Conservation (phyloP, 2,329 filamentous ascomycete genomes). For the Mollisiaceae sp. region DNA sequence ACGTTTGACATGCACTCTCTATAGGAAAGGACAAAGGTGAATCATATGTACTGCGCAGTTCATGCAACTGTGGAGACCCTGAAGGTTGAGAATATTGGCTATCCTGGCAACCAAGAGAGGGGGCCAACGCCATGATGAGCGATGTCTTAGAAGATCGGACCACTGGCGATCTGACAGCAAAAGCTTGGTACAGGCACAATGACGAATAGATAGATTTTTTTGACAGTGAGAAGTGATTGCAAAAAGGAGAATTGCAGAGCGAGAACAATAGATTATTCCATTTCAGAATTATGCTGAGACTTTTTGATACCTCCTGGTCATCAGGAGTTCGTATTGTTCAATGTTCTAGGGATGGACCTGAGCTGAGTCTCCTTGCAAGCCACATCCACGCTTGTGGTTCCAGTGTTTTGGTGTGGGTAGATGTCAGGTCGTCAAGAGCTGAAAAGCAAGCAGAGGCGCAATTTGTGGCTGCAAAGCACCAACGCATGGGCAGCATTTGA, state of each 20-base stretch:
- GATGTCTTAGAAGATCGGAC: slow-evolving; percentile 25
- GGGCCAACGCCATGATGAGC: slow-evolving; percentile 13
- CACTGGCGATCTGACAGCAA: slow-evolving; percentile 10
- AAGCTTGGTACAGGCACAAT: slow-evolving; percentile 2
- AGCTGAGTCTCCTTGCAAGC: neutral
- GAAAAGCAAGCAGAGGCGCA: slow-evolving; percentile 14
- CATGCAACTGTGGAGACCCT: slow-evolving; percentile 20
- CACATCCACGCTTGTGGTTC: slow-evolving; percentile 5
- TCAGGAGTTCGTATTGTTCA: neutral
- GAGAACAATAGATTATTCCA: slow-evolving; percentile 1
- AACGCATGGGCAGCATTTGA: neutral
- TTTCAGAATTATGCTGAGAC: slow-evolving; percentile 4
- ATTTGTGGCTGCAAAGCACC: slow-evolving; percentile 11
- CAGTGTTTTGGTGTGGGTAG: slow-evolving; percentile 9
- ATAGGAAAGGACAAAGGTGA: slow-evolving; percentile 15
- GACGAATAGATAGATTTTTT: neutral
- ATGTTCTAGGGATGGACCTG: neutral
- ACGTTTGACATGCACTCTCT: slow-evolving; percentile 14
- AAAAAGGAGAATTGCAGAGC: neutral
- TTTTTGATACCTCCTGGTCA: neutral
- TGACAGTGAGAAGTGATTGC: slow-evolving; percentile 9
- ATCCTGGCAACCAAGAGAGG: slow-evolving; percentile 14
- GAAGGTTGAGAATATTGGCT: slow-evolving; percentile 9
- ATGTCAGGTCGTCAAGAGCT: slow-evolving; percentile 14
- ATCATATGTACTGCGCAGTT: slow-evolving; percentile 26